Evolutionary conservation across 169 alveolate species (phyloP).

Genomic region (Plasmodium reichenowi): DNA sequence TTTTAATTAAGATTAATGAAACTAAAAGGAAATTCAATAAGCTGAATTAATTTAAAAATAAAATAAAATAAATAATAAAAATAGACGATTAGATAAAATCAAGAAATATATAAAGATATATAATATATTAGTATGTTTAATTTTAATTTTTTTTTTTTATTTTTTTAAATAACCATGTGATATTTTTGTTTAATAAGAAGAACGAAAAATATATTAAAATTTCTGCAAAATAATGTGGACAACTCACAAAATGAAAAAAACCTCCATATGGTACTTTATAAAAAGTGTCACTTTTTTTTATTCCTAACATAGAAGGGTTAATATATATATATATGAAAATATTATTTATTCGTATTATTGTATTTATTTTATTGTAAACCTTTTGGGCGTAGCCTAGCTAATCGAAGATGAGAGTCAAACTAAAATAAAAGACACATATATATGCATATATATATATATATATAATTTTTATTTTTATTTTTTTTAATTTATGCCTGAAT

Average conservation of each 20-base stretch:
- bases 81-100: not conserved
- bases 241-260: slow-evolving; percentile 83
- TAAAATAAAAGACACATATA: slow-evolving; percentile 5
- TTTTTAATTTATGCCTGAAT: slow-evolving; percentile 29
- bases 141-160: not conserved
- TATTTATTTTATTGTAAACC: slow-evolving; percentile 31
- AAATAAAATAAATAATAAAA: not conserved
- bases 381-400: slow-evolving; percentile 70
- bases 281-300: slow-evolving; percentile 42
- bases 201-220: slow-evolving; percentile 83
- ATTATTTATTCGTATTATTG: not conserved
- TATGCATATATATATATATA: not conserved
- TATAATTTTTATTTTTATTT: no score
- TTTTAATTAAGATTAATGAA: slow-evolving; percentile 29
- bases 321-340: not conserved
- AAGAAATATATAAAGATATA: not conserved
- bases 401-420: slow-evolving; percentile 60
- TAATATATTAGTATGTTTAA: not conserved
- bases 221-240: slow-evolving; percentile 91
- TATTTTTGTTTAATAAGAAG: slow-evolving; percentile 46
- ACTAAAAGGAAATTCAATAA: slow-evolving; percentile 29
- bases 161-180: slow-evolving; percentile 36
- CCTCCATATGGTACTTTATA: slow-evolving; percentile 87
- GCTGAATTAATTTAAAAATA: slow-evolving; percentile 6
- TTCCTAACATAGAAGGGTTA: not conserved